Evolutionary conservation across 1,284 basidiomycete genomes (phyloP), one percentile per base, ranked within the genome.

Genomic region (Mrakiaceae sp.): DNA sequence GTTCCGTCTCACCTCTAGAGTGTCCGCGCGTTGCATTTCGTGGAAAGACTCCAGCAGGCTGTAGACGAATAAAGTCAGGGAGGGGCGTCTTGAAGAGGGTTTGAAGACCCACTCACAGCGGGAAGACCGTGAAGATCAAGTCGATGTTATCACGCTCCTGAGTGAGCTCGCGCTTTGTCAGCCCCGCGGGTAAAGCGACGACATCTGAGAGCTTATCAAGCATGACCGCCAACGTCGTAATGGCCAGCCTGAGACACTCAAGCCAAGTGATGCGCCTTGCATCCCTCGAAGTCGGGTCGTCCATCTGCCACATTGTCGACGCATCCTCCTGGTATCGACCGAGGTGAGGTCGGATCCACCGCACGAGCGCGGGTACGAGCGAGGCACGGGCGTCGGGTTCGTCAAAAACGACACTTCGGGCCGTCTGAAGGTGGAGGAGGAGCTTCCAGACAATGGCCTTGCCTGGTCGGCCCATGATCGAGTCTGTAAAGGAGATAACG

Each of bases 101-200:
- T 14, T 27, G 27, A 27, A 27, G 27, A 27, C 10, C 59, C 12
- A 71, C 81, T 66, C 71, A 88, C 90, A 84, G 85, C 0, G 95
- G 93, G 49, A 98, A 76, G 61, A 96, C 79, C n/a, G 87, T 85
- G 40, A 98, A 75, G 58, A 96, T 79, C 72, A 85, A 87, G 71
- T 98, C 95, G 49, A 98, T 83, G 71, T 96, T 96, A 71, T 96
- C 92, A 73, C 95, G 88, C 73, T 98, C 95, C 71, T 90, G 86
- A 46, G 83, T 77, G 66, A 85, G 80, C 8, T 83, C 76, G 61
- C 79, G 78, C 16, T 47, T 91, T 85, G 39, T 79, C 79, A 48
- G 81, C 43, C n/a, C 3, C 6, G 43, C 43, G 43, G 82, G 8
- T 78, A 76, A 1, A 87, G 86, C 57, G 85, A 83, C 46, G 87